Conservation (phyloP, 192 early-diverging fungal species). For the Backusella westeae region DNA sequence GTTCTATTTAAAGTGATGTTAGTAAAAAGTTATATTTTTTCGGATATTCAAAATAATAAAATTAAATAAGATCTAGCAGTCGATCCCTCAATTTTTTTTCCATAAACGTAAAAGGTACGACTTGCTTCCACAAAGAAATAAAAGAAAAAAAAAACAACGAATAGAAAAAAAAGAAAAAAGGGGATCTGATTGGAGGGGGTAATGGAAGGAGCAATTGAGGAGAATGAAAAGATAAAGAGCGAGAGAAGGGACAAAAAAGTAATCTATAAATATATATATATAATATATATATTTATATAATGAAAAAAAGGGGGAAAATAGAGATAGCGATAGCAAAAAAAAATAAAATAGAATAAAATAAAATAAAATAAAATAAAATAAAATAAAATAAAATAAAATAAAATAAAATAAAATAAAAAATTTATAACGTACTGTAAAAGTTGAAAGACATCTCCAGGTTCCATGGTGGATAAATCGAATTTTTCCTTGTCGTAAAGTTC, state of each 20-base stretch:
- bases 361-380: not conserved
- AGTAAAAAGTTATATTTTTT: not conserved
- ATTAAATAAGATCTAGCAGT: constrained; percentile 13
- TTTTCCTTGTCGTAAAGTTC: constrained; percentile 81
- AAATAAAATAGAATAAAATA: not conserved
- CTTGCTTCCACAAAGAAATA: not conserved
- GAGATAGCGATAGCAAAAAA: not conserved
- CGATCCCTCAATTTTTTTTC: not conserved
- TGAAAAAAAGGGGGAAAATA: not conserved
- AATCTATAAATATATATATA: not conserved
- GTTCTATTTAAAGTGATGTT: constrained; percentile 29
- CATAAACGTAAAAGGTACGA: not conserved
- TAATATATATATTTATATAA: not conserved
- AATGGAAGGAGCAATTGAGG: not conserved
- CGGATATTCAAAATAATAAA: constrained; percentile 6
- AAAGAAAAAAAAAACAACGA: not conserved
- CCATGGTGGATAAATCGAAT: constrained; percentile 77
- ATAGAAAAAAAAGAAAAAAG: not conserved
- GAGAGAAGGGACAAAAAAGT: constrained; percentile 1
- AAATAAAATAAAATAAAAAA: not conserved
- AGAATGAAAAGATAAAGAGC: not conserved
- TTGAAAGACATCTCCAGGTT: constrained; percentile 67
- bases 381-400: not conserved
- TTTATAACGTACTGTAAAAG: constrained; percentile 52
- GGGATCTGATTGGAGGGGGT: not conserved